Base-by-base conservation (phyloP, 192 early-diverging fungal genomes). In the Diversispora eburnea region DNA sequence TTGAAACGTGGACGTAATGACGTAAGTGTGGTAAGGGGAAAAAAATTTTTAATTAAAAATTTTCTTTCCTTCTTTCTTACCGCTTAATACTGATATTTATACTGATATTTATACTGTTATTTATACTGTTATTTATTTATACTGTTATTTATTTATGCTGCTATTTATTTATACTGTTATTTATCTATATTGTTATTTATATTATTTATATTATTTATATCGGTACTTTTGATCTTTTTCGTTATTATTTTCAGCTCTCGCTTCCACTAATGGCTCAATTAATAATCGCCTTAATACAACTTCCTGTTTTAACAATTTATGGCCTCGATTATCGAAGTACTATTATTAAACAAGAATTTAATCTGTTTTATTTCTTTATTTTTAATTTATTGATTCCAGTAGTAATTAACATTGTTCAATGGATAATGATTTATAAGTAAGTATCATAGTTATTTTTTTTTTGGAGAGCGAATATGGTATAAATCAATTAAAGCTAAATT, bases 321-420 rank as follows among this genome's bases (percentile, higher is more conserved):
- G 61, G 39, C 15, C 42, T 63, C 15, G n/a, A 43, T n/a, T 17
- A 63, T 45, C 42, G 61, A n/a, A n/a, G 5, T 63, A 42, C 61
- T 15, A 63, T 63, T 8, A n/a, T 63, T 63, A 63, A 63, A 42
- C 42, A 13, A 42, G 42, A 63, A 8, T 15, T 63, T 63, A 63
- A 63, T 43, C n/a, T 63, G 9, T n/a, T 63, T 8, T 63, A 43
- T 63, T 6, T 63, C 39, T 8, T 10, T 17, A 43, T 63, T n/a
- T 63, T 25, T 25, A 10, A 63, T n/a, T 63, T 63, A 42, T 3
- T 43, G 9, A 33, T 63, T 17, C 61, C 61, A 0, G 2, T 63
- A 10, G 42, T 63, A 15, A n/a, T 63, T 42, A 0, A 63, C 7
- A n/a, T 63, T 17, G 42, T 41, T 43, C 61, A 63, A 17, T 63